Conservation (phyloP, 2,329 filamentous ascomycete species). For the Aurifilum marmelostoma region DNA sequence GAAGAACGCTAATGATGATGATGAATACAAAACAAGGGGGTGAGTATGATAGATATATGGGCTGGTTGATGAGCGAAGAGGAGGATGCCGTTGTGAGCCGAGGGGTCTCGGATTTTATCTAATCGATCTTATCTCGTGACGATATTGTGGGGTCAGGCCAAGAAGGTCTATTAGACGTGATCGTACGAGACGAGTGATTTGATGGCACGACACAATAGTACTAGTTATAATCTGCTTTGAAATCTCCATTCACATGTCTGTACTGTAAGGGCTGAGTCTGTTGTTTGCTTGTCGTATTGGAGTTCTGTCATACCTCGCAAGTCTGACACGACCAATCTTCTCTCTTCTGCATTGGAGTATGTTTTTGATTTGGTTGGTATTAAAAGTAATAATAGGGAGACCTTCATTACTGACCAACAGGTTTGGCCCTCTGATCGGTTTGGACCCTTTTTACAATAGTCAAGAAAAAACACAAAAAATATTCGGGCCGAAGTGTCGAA, state of each 20-base stretch:
- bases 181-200: neutral
- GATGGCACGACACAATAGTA: neutral
- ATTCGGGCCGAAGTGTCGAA: too few species aligned
- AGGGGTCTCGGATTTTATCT: conserved; percentile 22
- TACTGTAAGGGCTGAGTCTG: neutral
- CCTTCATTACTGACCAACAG: neutral
- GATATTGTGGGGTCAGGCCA: neutral
- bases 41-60: neutral
- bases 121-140: conserved; percentile 29
- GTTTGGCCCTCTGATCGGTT: neutral
- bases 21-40: neutral
- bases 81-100: conserved; percentile 10
- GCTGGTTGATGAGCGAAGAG: neutral
- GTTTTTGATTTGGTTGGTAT: too few species aligned
- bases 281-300: neutral
- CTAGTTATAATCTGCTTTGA: neutral
- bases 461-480: too few species aligned
- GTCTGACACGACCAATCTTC: too few species aligned
- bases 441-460: neutral
- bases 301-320: too few species aligned
- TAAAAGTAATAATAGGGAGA: neutral
- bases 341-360: too few species aligned
- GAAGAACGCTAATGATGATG: conserved; percentile 1
- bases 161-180: neutral
- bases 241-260: neutral